Conservation (phyloP, 1,284 basidiomycete species). For the Ganoderma sinense region DNA sequence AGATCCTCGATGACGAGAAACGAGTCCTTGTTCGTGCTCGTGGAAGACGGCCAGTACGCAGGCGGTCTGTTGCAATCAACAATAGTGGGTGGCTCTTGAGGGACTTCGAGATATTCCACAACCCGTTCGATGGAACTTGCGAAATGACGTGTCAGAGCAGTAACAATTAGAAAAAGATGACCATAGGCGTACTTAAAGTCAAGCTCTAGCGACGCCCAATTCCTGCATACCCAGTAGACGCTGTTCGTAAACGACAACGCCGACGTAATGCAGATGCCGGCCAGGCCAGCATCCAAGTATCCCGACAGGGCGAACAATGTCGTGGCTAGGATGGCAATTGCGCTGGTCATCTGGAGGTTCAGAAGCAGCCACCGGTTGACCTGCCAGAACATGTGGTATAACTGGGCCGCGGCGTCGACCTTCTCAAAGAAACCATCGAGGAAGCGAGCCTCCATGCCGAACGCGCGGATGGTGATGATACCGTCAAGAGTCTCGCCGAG, state of each 20-base stretch:
- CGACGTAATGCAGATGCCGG: constrained; percentile 87
- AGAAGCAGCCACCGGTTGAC: constrained; percentile 81
- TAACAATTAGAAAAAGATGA: not conserved
- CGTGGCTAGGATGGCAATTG: constrained; percentile 67
- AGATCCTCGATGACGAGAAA: constrained; percentile 67
- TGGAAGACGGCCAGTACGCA: constrained; percentile 84
- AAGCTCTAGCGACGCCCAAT: constrained; percentile 64
- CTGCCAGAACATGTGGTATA: constrained; percentile 85
- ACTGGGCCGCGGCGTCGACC: constrained; percentile 73
- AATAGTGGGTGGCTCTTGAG: constrained; percentile 82
- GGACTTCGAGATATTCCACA: constrained; percentile 88
- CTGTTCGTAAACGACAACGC: constrained; percentile 66
- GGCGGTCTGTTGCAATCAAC: constrained; percentile 75
- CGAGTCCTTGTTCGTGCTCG: constrained; percentile 55
- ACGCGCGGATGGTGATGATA: constrained; percentile 87
- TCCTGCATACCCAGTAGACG: constrained; percentile 78
- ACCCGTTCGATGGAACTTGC: constrained; percentile 85
- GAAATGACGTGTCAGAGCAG: not conserved
- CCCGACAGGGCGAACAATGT: constrained; percentile 81
- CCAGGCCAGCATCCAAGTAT: constrained; percentile 75
- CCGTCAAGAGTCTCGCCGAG: constrained; percentile 85
- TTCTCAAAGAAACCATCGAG: constrained; percentile 74
- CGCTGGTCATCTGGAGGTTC: constrained; percentile 81
- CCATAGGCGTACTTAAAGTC: constrained; percentile 63
- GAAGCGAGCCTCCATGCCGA: constrained; percentile 83